Evolutionary conservation across 148 eudicot genomes (phyloP), one percentile per base, ranked within the genome.

Genomic region (Pharnaceum exiguum): DNA sequence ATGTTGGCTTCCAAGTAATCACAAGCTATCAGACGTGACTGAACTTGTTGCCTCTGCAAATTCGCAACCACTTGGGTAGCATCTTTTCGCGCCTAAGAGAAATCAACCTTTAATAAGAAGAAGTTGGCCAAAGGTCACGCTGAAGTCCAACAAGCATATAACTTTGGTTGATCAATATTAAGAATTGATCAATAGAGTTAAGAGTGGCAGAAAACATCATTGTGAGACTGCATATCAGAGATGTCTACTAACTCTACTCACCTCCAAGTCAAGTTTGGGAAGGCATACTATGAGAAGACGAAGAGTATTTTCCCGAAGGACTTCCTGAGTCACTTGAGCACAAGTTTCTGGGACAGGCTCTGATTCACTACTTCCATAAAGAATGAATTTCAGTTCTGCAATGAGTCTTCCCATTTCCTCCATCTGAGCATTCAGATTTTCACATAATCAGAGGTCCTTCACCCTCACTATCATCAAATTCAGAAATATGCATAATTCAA

Each of bases 271-370:
- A 35, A 81, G 26, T 42, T 75, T 75, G 2, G 77, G 82, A 49
- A 81, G 75, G 51, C 66, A 65, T 12, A 63, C 36, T 33, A 81
- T 61, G 25, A 81, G 70, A 28, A 77, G 75, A 44, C 82, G 86
- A 57, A 81, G 43, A 45, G 75, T 69, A 53, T 81, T 59, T 30
- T 69, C 82, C 32, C 47, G 59, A 51, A 77, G 75, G 45, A 81
- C 71, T 60, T 81, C 86, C 57, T 77, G 80, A 24, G 86, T 77
- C 27, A 77, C 39, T 52, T 77, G 82, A 22, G 77, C 66, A 66
- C 82, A 81, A 66, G 80, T 69, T 66, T 77, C 82, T 38, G 77
- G 42, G 7, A 55, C 65, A 5, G 86, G 86, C 54, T 81, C 86
- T 11, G 77, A 47, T 57, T 81, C 86, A 33, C 77, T 71, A 21